Conservation (phyloP, 345 rosid species). For the Aquilaria malaccensis region DNA sequence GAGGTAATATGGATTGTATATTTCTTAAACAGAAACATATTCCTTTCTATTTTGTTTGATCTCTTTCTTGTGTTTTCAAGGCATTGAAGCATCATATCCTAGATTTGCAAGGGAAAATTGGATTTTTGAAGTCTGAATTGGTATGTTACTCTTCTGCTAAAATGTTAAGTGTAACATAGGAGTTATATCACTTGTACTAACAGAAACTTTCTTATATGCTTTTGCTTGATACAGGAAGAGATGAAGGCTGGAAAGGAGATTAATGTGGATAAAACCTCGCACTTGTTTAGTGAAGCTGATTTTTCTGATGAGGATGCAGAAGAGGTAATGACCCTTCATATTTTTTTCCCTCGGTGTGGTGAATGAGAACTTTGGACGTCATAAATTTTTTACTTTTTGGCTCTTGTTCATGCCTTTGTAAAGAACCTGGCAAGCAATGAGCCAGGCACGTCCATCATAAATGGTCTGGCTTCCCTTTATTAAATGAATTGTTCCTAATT, state of each 20-base stretch:
- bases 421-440: not conserved
- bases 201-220: not conserved
- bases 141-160: conserved; percentile 21
- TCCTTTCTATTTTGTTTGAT: conserved; percentile 5
- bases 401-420: not conserved
- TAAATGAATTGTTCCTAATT: not conserved
- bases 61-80: conserved; percentile 34
- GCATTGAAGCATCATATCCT: conserved; percentile 68
- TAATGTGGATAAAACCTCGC: conserved; percentile 24
- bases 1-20: conserved; percentile 42
- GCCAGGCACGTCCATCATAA: not conserved
- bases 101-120: conserved; percentile 57
- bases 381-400: not conserved
- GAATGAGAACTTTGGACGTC: not conserved
- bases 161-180: too few relatives aligned
- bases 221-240: conserved; percentile 35
- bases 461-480: not conserved
- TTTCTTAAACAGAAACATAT: conserved; percentile 1
- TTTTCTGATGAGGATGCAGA: conserved; percentile 27
- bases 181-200: not conserved
- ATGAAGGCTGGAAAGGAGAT: conserved; percentile 30
- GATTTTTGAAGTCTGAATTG: conserved; percentile 43
- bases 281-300: conserved; percentile 28
- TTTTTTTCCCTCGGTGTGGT: not conserved
- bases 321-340: conserved; percentile 37